These are phyloP conservation scores for Vaucheria bursata DNA, from an alignment of 352 stramenopile genomes.

Conservation along the genomic window DNA sequence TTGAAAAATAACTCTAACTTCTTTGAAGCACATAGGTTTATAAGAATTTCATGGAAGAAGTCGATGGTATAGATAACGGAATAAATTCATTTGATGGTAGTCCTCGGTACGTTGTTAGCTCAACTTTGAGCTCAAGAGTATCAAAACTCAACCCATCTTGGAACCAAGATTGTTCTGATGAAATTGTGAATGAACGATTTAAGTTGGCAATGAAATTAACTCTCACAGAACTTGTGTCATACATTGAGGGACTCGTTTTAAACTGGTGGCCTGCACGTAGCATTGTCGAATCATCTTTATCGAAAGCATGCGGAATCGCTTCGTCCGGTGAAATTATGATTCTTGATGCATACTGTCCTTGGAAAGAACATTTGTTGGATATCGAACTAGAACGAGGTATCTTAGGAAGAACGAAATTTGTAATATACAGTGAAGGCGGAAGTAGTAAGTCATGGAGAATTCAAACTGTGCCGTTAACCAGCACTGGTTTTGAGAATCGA, in stretches of 20 bases:
- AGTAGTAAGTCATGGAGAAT: slow-evolving; percentile 76
- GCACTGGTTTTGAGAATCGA: slow-evolving; percentile 81
- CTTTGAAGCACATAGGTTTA: not conserved
- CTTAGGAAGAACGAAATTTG: slow-evolving; percentile 82
- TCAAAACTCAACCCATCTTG: slow-evolving; percentile 84
- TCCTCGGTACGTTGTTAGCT: slow-evolving; percentile 59
- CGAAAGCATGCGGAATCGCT: slow-evolving; percentile 13
- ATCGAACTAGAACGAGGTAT: slow-evolving; percentile 75
- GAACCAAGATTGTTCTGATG: slow-evolving; percentile 75
- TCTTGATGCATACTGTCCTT: slow-evolving; percentile 80
- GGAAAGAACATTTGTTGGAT: slow-evolving; percentile 91
- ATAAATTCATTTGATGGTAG: slow-evolving; percentile 63
- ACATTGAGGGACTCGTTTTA: slow-evolving; percentile 77
- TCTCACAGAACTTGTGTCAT: slow-evolving; percentile 82
- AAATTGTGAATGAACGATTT: slow-evolving; percentile 77
- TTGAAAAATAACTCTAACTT: too few species aligned
- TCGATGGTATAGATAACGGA: slow-evolving; percentile 98
- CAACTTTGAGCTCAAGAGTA: slow-evolving; percentile 66
- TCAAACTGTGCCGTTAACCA: slow-evolving; percentile 86
- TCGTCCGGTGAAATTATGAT: slow-evolving; percentile 71
- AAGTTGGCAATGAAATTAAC: slow-evolving; percentile 82
- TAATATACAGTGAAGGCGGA: slow-evolving; percentile 73
- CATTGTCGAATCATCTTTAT: slow-evolving; percentile 80
- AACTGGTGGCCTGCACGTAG: slow-evolving; percentile 82
- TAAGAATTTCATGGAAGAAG: slow-evolving; percentile 83